Base-by-base conservation (phyloP, 192 early-diverging fungal genomes). In the Podila clonocystis region DNA sequence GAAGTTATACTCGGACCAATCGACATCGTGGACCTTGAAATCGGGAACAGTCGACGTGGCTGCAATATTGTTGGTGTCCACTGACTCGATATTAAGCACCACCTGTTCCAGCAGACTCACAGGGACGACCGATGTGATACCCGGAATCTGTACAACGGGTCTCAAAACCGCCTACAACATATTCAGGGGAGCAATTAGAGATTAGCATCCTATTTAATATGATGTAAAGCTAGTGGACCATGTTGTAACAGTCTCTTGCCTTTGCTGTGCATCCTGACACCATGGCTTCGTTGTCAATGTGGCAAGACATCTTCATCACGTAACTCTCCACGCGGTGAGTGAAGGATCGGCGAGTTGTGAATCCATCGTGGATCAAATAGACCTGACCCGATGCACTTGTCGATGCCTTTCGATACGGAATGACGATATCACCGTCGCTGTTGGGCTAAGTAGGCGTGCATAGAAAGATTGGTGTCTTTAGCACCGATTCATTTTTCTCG, bases 261-360 rank as follows among this genome's bases (percentile, higher is more conserved):
- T 82, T 82, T 24, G 86, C 67, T 9, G 28, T 68, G 5, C 75
- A 62, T 38, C 75, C 77, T 12, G 71, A 63, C 2, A 80, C 55
- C 9, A 88, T 11, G 17, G 75, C 73, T 55, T 88, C 87, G 50
- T 79, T 73, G 64, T 88, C 84, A 19, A 88, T 68, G 62, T 86
- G 86, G 58, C 86, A 85, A 11, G 71, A 58, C 7, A 84, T 64
- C 20, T 72, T 41, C 17, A 86, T 63, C 6, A n/a, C n/a, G 58
- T 88, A 88, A 2, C 50, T 38, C 58, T 88, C 87, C 2, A 57
- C 30, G 24, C 72, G 48, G 29, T 83, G 74, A 13, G 31, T 26
- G 30, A 85, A 80, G 8, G 33, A 28, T n/a, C 58, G 41, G 26
- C 76, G 74, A 36, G 82, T 78, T 1, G 77, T 64, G 36, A 83